A percentile compares a stretch with the other conserved stretches of the same genome.
phyloP scores from a whole-genome alignment of 345 rosid species.

The Citropsis articulata region DNA sequence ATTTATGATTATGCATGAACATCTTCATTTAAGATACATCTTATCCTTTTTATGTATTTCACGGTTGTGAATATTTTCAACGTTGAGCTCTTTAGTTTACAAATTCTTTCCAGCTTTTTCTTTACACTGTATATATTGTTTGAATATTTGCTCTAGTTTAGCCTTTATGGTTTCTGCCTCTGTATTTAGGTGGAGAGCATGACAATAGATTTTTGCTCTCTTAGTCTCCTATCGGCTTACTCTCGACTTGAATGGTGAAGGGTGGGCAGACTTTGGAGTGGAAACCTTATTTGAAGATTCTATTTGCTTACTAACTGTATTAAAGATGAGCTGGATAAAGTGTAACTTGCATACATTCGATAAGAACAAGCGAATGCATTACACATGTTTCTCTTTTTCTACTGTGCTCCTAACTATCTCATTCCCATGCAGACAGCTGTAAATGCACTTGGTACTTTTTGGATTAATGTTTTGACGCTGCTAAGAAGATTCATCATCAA shows the following conservation, averaged over 20 bases:
- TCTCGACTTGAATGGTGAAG: background rate
- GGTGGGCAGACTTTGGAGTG: background rate
- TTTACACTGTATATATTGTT: background rate
- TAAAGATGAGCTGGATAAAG: background rate
- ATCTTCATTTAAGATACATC: background rate
- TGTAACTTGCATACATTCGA: background rate
- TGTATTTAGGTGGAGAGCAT: background rate
- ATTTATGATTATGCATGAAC: background rate
- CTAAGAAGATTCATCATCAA: background rate
- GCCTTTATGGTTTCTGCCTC: background rate
- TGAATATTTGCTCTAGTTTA: background rate
- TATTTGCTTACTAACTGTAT: background rate
- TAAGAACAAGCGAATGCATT: background rate
- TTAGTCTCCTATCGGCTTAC: background rate
- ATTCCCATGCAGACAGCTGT: background rate
- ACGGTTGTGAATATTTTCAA: background rate
- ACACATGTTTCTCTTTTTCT: background rate
- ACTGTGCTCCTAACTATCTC: background rate
- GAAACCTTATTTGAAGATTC: background rate
- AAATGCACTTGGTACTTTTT: background rate
- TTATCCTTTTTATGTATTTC: background rate
- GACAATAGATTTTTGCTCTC: background rate
- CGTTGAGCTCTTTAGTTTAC: background rate
- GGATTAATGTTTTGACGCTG: background rate
- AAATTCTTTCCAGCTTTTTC: background rate